Percentiles rank a stretch among this genome's conserved stretches.
Conservation (phyloP, 2,329 filamentous ascomycete genomes). For the Ophiostoma ulmi region DNA sequence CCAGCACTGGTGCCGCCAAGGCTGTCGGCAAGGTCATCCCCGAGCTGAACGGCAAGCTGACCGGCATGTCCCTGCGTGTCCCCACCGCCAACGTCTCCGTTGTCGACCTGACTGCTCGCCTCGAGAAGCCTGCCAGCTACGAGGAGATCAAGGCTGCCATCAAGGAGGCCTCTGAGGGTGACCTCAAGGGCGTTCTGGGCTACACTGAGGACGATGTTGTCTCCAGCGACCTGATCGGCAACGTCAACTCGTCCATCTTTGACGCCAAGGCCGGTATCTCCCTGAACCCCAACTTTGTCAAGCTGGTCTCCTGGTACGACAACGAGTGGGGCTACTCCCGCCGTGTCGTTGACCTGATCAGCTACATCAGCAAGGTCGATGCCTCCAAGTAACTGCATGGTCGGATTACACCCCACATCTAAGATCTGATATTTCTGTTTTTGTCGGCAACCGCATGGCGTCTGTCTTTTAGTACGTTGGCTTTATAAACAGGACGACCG, state of each 20-base stretch:
- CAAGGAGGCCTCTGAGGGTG: slow-evolving; percentile 78
- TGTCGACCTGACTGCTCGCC: slow-evolving; percentile 90
- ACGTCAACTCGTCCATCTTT: slow-evolving; percentile 94
- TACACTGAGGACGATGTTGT: slow-evolving; percentile 98
- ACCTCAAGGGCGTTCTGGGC: slow-evolving; percentile 83
- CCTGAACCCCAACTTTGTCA: slow-evolving; percentile 97
- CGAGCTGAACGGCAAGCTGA: slow-evolving; percentile 96
- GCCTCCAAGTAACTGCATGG: slow-evolving; percentile 43
- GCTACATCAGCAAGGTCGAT: slow-evolving; percentile 76
- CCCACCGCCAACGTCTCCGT: slow-evolving; percentile 98
- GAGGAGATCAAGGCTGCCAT: slow-evolving; percentile 89
- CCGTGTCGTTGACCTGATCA: slow-evolving; percentile 78
- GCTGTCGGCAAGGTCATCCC: slow-evolving; percentile 99
- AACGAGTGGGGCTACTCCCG: slow-evolving; percentile 99
- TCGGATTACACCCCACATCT: slow-evolving; percentile 22
- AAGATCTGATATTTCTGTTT: background rate
- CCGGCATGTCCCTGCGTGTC: slow-evolving; percentile 99
- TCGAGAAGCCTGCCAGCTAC: slow-evolving; percentile 83
- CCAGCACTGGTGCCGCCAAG: slow-evolving; percentile 98
- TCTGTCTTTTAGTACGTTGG: background rate
- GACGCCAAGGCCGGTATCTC: slow-evolving; percentile 99
- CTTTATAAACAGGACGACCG: slow-evolving; percentile 5
- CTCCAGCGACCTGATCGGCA: slow-evolving; percentile 88
- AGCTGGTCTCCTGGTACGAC: slow-evolving; percentile 97
- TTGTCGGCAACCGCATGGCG: background rate